These are phyloP conservation scores for Penicillium decumbens DNA, from an alignment of 2,329 filamentous ascomycete genomes.

Conservation along the genomic window DNA sequence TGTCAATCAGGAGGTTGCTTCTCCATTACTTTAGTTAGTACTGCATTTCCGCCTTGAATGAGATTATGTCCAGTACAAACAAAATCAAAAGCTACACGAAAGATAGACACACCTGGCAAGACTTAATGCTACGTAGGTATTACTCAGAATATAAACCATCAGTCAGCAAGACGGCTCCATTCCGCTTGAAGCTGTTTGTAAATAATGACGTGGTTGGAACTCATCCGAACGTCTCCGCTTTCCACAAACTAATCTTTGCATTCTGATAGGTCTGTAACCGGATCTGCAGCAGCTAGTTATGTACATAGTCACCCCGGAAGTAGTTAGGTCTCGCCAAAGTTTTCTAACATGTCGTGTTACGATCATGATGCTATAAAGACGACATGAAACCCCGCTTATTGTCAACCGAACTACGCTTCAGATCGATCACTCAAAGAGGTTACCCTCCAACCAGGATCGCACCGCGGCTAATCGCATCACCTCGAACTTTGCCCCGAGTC, in stretches of 20 bases:
- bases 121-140: constrained; percentile 1
- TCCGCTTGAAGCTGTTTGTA: neutral
- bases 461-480: constrained; percentile 1
- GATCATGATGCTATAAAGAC: constrained; percentile 5
- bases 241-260: constrained; percentile 1
- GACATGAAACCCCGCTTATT: neutral
- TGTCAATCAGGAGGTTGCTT: neutral
- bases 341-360: constrained; percentile 1
- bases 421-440: neutral
- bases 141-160: constrained; percentile 2
- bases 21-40: neutral
- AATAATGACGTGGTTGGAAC: constrained; percentile 18
- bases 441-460: neutral
- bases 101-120: neutral
- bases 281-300: neutral
- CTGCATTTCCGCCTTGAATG: neutral
- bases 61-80: neutral
- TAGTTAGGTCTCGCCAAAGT: neutral
- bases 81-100: neutral
- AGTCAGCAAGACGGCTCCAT: constrained; percentile 11
- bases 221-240: constrained; percentile 11
- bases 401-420: neutral
- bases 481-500: neutral
- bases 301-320: neutral
- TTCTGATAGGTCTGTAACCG: constrained; percentile 12